Percentiles rank a stretch among this genome's conserved stretches.
Evolutionary conservation across 1,284 basidiomycete species (phyloP).

Genomic region (Meira nashicola): DNA sequence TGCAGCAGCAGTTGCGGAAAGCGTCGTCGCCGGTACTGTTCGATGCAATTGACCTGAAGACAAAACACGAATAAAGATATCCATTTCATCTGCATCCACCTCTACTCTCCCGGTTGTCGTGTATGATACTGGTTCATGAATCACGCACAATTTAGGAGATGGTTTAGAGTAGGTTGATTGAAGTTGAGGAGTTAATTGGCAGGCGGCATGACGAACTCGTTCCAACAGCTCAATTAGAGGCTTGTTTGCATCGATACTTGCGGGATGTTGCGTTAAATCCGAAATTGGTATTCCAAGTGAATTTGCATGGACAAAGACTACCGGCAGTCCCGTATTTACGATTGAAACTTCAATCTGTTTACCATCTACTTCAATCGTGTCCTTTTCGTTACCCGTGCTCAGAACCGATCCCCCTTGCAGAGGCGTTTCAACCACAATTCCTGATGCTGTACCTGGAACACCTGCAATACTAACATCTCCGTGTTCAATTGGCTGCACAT

Average conservation of each 20-base stretch:
- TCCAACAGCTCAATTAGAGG: slow-evolving; percentile 30
- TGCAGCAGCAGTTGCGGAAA: slow-evolving; percentile 36
- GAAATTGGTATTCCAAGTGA: slow-evolving; percentile 14
- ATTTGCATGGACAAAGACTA: slow-evolving; percentile 37
- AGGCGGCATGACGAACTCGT: slow-evolving; percentile 25
- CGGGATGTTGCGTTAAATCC: slow-evolving; percentile 19
- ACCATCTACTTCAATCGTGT: slow-evolving; percentile 22
- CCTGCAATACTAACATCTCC: slow-evolving; percentile 42
- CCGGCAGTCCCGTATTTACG: slow-evolving; percentile 45
- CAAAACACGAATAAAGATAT: slow-evolving; percentile 42
- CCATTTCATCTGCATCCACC: slow-evolving; percentile 21
- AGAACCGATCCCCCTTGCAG: slow-evolving; percentile 19
- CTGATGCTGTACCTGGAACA: slow-evolving; percentile 42
- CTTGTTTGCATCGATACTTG: slow-evolving; percentile 32
- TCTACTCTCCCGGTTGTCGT: slow-evolving; percentile 26
- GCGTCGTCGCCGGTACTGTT: slow-evolving; percentile 24
- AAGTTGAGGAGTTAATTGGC: slow-evolving; percentile 22
- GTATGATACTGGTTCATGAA: slow-evolving; percentile 33
- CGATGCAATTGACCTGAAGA: slow-evolving; percentile 35
- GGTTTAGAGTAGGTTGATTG: slow-evolving; percentile 24
- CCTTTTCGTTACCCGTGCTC: slow-evolving; percentile 29
- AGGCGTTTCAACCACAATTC: slow-evolving; percentile 40
- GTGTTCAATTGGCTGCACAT: slow-evolving; percentile 15
- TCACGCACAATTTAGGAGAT: slow-evolving; percentile 49
- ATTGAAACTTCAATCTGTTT: slow-evolving; percentile 26